Evolutionary conservation across 805 yeast genomes (phyloP), one percentile per base, ranked within the genome.

Genomic region (Spathaspora girioi): DNA sequence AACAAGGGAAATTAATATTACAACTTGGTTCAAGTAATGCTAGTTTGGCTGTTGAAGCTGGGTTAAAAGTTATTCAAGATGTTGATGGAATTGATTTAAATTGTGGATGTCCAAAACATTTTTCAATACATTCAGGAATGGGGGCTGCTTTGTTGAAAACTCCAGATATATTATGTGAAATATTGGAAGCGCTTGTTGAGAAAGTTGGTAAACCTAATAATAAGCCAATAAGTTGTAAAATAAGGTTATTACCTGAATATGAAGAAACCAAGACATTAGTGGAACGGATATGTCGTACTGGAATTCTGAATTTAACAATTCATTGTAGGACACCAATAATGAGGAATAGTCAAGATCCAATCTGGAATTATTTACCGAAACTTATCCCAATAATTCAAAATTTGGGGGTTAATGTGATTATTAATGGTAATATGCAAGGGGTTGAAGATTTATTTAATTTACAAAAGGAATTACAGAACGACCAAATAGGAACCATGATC

Each of bases 31-130:
- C 97, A 0, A 78, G 97, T 0, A 79, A 83, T 55, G 84, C 98
- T 0, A 86, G 82, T 0, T 68, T 91, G 18, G 99, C 99, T 0
- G 96, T 91, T 1, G 73, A 86, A 54, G 99, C 97, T 1, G 97
- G 96, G 0, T 70, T 79, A 49, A 76, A 85, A 43, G 88, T 94
- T 2, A 89, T 92, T 8, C 63, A 75, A 1, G 98, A 94, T 66
- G 98, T 94, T 2, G 91, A 83, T 56, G 98, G 96, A 8, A 87
- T 94, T 5, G 99, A 94, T 65, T 78, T 94, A 52, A 94, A 94
- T 66, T 90, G 97, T 27, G 99, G 99, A 5, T 94, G 99, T 69
- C 99, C 99, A 2, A 94, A 93, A 65, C 97, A 91, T 58, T 94
- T 94, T 62, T 87, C 96, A 1, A 78, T 91, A 2, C 99, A 94